These are phyloP conservation scores for Cicer cuneatum DNA, from an alignment of 306 rosid genomes.

Conservation along the genomic window DNA sequence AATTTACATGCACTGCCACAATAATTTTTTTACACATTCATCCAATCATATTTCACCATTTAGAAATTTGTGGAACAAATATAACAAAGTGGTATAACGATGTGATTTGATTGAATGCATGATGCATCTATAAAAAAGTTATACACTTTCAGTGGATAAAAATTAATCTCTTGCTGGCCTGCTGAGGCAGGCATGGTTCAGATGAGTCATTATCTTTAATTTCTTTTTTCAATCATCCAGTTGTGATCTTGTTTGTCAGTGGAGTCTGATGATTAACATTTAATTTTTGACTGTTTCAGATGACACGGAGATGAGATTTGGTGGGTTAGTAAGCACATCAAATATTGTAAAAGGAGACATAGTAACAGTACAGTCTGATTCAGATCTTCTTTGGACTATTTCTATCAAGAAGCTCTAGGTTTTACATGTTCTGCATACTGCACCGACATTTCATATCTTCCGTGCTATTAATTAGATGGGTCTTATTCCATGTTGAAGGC, in stretches of 20 bases:
- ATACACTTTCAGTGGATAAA: no score
- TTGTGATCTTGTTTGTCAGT: slow-evolving; percentile 21
- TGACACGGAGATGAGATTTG: slow-evolving; percentile 76
- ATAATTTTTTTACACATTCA: no score
- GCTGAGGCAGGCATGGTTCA: slow-evolving; percentile 24
- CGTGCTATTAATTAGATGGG: not conserved
- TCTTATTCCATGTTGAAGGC: slow-evolving; percentile 36
- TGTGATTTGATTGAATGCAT: no score
- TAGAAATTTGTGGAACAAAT: no score
- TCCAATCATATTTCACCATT: no score
- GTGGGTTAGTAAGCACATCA: slow-evolving; percentile 90
- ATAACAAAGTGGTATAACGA: no score
- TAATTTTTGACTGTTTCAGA: slow-evolving; percentile 57
- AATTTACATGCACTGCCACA: no score
- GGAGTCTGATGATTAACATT: slow-evolving; percentile 34
- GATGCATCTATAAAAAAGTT: no score
- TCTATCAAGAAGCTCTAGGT: slow-evolving; percentile 65
- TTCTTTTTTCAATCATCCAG: not conserved
- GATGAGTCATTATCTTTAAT: slow-evolving; percentile 8
- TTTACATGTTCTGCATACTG: slow-evolving; percentile 37
- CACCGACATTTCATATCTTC: slow-evolving; percentile 19
- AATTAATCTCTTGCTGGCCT: no score
- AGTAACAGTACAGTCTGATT: slow-evolving; percentile 78
- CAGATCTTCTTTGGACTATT: slow-evolving; percentile 97
- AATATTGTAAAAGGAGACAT: slow-evolving; percentile 72